A percentile compares a stretch with the other conserved stretches of the same genome.
These are phyloP conservation scores for Avicennia marina DNA, from an alignment of 257 asterid genomes.

Conservation along the genomic window DNA sequence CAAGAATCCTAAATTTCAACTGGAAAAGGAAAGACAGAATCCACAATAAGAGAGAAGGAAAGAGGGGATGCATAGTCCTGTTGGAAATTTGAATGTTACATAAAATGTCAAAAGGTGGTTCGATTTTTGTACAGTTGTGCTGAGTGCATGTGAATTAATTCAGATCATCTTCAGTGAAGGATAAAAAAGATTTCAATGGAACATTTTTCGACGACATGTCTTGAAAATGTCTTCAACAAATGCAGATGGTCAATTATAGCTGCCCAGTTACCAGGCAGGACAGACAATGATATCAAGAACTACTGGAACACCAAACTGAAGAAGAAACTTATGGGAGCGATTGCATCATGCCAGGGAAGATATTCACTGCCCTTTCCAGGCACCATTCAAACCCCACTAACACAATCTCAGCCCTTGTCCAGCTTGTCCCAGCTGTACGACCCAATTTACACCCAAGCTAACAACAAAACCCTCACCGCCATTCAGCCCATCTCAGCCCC, in stretches of 20 bases:
- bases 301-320: conserved; percentile 9
- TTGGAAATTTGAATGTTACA: too few species aligned
- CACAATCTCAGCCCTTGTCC: conserved; percentile 30
- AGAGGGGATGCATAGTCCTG: too few species aligned
- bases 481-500: conserved; percentile 25
- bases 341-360: conserved; percentile 32
- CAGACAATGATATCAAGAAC: conserved; percentile 1
- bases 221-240: background rate
- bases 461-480: background rate
- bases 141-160: background rate
- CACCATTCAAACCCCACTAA: conserved; percentile 15
- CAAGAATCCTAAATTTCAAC: too few species aligned
- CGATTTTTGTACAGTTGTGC: too few species aligned
- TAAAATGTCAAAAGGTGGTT: too few species aligned
- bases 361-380: conserved; percentile 24
- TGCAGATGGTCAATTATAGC: conserved; percentile 6
- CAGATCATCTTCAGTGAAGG: background rate
- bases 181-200: background rate
- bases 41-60: too few species aligned
- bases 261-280: background rate
- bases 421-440: conserved; percentile 28
- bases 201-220: background rate
- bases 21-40: too few species aligned
- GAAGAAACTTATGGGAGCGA: conserved; percentile 6
- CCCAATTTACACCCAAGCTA: conserved; percentile 20